Base-by-base conservation (phyloP, 192 early-diverging fungal genomes). In the Linnemannia exigua region DNA sequence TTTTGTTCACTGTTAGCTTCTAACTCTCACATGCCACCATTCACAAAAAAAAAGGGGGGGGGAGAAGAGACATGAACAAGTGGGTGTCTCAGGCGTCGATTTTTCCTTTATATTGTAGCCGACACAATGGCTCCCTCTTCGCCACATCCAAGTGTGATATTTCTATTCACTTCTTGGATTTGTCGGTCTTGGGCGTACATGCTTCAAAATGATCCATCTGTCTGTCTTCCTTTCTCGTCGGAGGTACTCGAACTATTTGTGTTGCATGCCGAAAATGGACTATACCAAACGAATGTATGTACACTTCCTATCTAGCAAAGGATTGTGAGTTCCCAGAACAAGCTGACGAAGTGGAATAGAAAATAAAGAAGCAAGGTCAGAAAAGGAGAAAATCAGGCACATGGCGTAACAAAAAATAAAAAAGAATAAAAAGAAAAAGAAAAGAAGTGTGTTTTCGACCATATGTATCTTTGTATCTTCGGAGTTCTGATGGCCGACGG, bases 311-410 rank as follows among this genome's bases (percentile, higher is more conserved):
- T 7, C 7, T 7, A 54, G 20, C 5, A 6, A 63, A 31, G 28
- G 8, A 31, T 12, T 31, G 9, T 9, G 11, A 63, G 58, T 33
- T 63, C 58, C 28, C 25, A 31, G 58, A 31, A 63, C 28, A 2
- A 31, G 12, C n/a, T n/a, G n/a, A n/a, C n/a, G n/a, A n/a, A n/a
- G n/a, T n/a, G n/a, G n/a, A n/a, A n/a, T n/a, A n/a, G n/a, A n/a
- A n/a, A n/a, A n/a, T n/a, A n/a, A 54, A 25, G 25, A 25, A 54
- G 11, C 22, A 25, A 25, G 25, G 25, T 63, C 58, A 63, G 28
- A 63, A 63, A 63, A 63, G 58, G 58, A 63, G 58, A 63, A 63
- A 63, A 63, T 14, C 58, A 31, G 58, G 28, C 58, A 63, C 28
- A 63, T 63, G 58, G 58, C 41, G 25, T 14, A 0, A 61, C 20